These are phyloP conservation scores for Penicillium ochrochloron DNA, from an alignment of 495 filamentous ascomycete genomes.

Conservation along the genomic window DNA sequence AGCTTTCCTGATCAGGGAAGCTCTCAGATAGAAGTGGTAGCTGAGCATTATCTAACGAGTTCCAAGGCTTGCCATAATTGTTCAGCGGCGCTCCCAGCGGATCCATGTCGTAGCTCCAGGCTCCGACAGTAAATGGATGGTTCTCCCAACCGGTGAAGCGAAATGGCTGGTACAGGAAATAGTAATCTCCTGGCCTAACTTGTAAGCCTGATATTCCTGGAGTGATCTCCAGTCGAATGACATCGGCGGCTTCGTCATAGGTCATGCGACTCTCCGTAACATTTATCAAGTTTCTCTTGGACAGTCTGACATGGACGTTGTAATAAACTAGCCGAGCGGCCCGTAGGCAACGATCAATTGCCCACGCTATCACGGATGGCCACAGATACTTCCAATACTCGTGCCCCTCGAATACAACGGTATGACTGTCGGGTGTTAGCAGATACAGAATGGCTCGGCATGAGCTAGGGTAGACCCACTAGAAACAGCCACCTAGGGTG, in stretches of 20 bases:
- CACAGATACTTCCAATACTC: constrained; percentile 59
- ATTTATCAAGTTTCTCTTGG: constrained; percentile 25
- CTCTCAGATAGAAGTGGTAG: constrained; percentile 40
- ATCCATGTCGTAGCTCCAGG: constrained; percentile 40
- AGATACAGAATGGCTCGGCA: not conserved
- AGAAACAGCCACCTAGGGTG: constrained; percentile 55
- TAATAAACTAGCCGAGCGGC: constrained; percentile 52
- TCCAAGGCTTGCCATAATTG: constrained; percentile 5
- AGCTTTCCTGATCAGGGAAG: constrained; percentile 6
- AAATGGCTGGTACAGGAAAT: constrained; percentile 59
- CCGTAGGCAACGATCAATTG: constrained; percentile 53
- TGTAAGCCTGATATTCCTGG: constrained; percentile 36
- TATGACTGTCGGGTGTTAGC: constrained; percentile 45
- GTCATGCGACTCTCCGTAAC: constrained; percentile 40
- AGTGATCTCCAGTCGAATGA: constrained; percentile 54
- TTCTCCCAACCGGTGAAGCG: constrained; percentile 58
- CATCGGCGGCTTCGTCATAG: constrained; percentile 54
- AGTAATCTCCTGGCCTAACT: constrained; percentile 57
- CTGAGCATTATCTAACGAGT: constrained; percentile 30
- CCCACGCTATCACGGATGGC: constrained; percentile 56
- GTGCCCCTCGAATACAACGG: constrained; percentile 49
- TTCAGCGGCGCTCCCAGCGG: not conserved
- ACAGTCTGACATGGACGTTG: constrained; percentile 44
- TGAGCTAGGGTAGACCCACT: constrained; percentile 41
- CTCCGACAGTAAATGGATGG: constrained; percentile 63